Base-by-base conservation (phyloP, 1,139 yeast species). In the Arxiozyma bovina region DNA sequence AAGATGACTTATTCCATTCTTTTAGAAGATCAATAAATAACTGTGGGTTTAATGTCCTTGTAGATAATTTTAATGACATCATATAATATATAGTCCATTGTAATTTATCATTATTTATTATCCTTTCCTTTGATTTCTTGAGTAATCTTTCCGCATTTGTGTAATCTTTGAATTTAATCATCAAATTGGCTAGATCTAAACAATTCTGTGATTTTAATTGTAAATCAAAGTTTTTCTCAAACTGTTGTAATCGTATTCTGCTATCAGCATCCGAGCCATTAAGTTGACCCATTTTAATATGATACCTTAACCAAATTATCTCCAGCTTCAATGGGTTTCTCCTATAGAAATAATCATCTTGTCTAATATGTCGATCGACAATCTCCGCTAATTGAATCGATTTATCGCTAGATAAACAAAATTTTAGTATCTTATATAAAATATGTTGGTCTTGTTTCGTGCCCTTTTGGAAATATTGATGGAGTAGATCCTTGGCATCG, bases 31-130 rank as follows among this genome's bases (percentile, higher is more conserved):
- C 27, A 12, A 57, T 48, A 48, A 63, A 64, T 5, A 53, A 49
- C 9, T 54, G 58, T 8, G 58, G 48, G 27, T 60, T 58, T 21
- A 58, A 52, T 20, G 45, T 47, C 43, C 63, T 54, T 1, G 64
- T 55, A n/a, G 60, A 53, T 1, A 61, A 25, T 53, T 60, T 61
- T 27, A 64, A 49, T 4, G 60, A 54, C 18, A 61, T 58, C 57
- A 62, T 57, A 45, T 66, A 65, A 50, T 57, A 62, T 42, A 60
- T 54, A 44, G 54, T 54, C 63, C 63, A 60, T 18, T 63, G 60
- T 22, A 56, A 53, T 40, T 51, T 54, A 50, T 58, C 56, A 12
- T 52, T 50, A 8, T 50, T 25, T 44, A 60, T 54, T 30, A 61
- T 50, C 27, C 45, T 41, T 11, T 38, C 45, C n/a, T 42, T 50